Evolutionary conservation across 1,284 basidiomycete species (phyloP).

Genomic region (Tremellales sp.): DNA sequence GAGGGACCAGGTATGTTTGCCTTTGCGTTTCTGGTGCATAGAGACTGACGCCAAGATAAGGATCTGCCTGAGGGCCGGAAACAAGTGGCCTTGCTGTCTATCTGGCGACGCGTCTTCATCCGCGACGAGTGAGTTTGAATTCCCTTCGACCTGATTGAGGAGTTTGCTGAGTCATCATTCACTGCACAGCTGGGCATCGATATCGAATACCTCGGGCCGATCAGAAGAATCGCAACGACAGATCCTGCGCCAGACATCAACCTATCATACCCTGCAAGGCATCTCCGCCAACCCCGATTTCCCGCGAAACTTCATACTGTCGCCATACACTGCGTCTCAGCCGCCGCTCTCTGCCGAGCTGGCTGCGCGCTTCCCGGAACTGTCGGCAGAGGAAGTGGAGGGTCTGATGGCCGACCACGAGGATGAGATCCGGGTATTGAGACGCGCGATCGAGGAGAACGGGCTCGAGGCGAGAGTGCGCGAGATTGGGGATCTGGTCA

Average conservation of each 20-base stretch:
- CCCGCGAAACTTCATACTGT: conserved; percentile 28
- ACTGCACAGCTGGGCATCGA: conserved; percentile 30
- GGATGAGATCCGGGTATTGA: conserved; percentile 34
- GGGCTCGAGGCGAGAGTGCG: conserved; percentile 33
- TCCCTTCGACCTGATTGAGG: background rate
- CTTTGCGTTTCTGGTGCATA: background rate
- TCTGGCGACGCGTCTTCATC: conserved; percentile 83
- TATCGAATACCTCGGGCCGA: conserved; percentile 38
- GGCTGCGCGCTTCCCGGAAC: conserved; percentile 41
- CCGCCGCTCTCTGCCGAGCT: conserved; percentile 35
- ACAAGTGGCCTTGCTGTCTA: conserved; percentile 62
- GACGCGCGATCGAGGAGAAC: conserved; percentile 25
- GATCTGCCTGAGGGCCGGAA: conserved; percentile 65
- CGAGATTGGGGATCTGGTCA: conserved; percentile 32
- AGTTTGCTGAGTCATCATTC: background rate
- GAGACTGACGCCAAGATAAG: conserved; percentile 41
- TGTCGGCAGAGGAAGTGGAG: conserved; percentile 30
- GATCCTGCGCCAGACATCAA: conserved; percentile 25
- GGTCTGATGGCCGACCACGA: conserved; percentile 39
- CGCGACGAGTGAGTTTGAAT: conserved; percentile 75
- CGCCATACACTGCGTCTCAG: conserved; percentile 32
- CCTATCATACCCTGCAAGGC: conserved; percentile 32
- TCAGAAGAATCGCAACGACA: conserved; percentile 40
- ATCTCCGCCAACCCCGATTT: conserved; percentile 21
- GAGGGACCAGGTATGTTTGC: conserved; percentile 42